Evolutionary conservation across 371 early-diverging fungal genomes (phyloP), one percentile per base, ranked within the genome.

Genomic region (Chytridiales sp.): DNA sequence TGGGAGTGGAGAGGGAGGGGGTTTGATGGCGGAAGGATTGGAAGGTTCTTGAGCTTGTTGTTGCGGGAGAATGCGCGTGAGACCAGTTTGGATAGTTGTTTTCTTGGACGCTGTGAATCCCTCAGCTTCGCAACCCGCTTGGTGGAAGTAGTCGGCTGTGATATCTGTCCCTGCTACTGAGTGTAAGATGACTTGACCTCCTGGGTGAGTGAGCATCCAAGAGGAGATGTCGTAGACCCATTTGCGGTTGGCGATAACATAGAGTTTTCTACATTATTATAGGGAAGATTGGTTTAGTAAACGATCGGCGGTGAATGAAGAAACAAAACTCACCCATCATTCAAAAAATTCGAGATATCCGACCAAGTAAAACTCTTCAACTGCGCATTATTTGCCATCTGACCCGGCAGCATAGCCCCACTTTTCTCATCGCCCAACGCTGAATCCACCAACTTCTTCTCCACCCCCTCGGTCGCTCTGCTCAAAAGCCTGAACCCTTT

Each of bases 151-250:
- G 41, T 73, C 73, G 27, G 44, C 51, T 17, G 58, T 61, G 43
- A 73, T 69, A 42, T 66, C 64, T 5, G 70, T 66, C 1, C 73
- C 73, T 13, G 61, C 57, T 4, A 67, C 69, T 2, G 60, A 44
- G 21, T 64, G 54, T 31, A 73, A 52, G 38, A 73, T 69, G 42
- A 66, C 51, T 34, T 64, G 66, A 19, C 73, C 73, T 9, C 73
- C 73, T 13, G 70, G 70, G 39, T 70, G 70, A 0, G 59, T 43
- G 8, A 24, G 39, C 29, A 69, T 50, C 68, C 68, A 69, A 44
- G 22, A n/a, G 21, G 34, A 8, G 6, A 64, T 41, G 42, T 61
- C 53, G 57, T 53, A 62, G 11, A 70, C 67, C 43, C 61, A 61
- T 17, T 40, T 32, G 22, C 59, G 58, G 22, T 55, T 44, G 21